phyloP scores from a whole-genome alignment of 495 filamentous ascomycete genomes.

The Corynascus novoguineensis region DNA sequence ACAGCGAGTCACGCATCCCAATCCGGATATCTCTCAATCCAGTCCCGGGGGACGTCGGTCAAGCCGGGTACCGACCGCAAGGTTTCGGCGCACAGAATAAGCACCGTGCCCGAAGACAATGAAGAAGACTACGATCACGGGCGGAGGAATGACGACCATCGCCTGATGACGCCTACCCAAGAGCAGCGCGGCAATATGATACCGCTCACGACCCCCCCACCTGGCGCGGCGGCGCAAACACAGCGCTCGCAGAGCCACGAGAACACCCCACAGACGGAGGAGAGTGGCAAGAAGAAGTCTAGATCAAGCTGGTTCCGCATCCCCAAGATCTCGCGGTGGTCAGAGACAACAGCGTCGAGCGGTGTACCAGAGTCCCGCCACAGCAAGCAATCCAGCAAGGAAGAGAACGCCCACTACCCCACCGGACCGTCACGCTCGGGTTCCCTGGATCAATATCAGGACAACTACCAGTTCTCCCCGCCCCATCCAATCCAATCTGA shows the following conservation, averaged over 20 bases:
- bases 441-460: conserved; percentile 58
- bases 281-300: conserved; percentile 65
- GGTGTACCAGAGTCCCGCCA: conserved; percentile 47
- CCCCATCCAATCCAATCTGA: conserved; percentile 53
- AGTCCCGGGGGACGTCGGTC: conserved; percentile 57
- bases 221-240: conserved; percentile 43
- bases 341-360: conserved; percentile 82
- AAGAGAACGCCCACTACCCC: conserved; percentile 33
- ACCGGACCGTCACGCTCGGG: conserved; percentile 58
- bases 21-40: conserved; percentile 69
- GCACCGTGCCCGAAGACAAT: conserved; percentile 78
- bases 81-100: conserved; percentile 70
- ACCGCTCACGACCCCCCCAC: conserved; percentile 68
- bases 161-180: conserved; percentile 45
- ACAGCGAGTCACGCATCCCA: conserved; percentile 63
- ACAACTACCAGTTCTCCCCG: conserved; percentile 59
- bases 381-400: conserved; percentile 44
- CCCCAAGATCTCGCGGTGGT: conserved; percentile 94
- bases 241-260: conserved; percentile 42
- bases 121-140: conserved; percentile 61
- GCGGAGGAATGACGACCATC: conserved; percentile 40
- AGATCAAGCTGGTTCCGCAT: conserved; percentile 83
- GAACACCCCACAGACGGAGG: conserved; percentile 51
- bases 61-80: conserved; percentile 58
- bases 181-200: conserved; percentile 55